Percentiles rank a stretch among this genome's conserved stretches.
phyloP scores from a whole-genome alignment of 176 grass and related monocot species.

The Tuctoria greenei region DNA sequence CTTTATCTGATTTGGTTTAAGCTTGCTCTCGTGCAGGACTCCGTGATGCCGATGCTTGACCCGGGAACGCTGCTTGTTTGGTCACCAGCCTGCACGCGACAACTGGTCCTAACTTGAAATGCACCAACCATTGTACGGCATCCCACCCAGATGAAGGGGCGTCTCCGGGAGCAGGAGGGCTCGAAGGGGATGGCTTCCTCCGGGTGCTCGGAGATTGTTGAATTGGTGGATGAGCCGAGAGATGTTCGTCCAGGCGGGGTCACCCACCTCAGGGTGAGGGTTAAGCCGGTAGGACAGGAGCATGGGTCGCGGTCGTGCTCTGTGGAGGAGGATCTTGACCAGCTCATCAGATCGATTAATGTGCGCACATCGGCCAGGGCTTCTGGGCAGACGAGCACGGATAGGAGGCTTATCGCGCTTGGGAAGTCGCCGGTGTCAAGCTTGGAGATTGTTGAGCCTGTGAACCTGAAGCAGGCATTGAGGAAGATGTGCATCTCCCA shows the following conservation, averaged over 20 bases:
- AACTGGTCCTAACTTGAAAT: constrained; percentile 29
- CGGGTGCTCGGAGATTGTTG: constrained; percentile 86
- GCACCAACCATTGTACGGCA: constrained; percentile 8
- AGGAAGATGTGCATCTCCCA: constrained; percentile 96
- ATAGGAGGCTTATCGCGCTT: constrained; percentile 53
- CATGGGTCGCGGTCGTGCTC: constrained; percentile 41
- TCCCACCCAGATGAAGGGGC: constrained; percentile 35
- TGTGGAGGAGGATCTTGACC: constrained; percentile 64
- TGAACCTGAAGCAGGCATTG: constrained; percentile 84
- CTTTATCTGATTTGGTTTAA: constrained; percentile 22
- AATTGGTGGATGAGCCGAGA: constrained; percentile 57
- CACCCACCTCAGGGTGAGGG: constrained; percentile 59
- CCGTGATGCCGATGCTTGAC: constrained; percentile 39
- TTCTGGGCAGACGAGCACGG: constrained; percentile 62
- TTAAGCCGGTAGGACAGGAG: constrained; percentile 60
- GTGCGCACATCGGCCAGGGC: constrained; percentile 51
- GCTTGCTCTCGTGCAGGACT: constrained; percentile 11
- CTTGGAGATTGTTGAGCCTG: constrained; percentile 82
- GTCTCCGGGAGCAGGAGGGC: constrained; percentile 4
- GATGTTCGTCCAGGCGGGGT: constrained; percentile 46
- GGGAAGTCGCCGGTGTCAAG: constrained; percentile 62
- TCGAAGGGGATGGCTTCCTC: constrained; percentile 55
- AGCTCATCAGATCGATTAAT: constrained; percentile 74
- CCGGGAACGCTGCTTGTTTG: constrained; percentile 16
- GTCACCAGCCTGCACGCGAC: constrained; percentile 5